Evolutionary conservation across 441 rosid genomes (phyloP).

Genomic region (Populus hybrid): DNA sequence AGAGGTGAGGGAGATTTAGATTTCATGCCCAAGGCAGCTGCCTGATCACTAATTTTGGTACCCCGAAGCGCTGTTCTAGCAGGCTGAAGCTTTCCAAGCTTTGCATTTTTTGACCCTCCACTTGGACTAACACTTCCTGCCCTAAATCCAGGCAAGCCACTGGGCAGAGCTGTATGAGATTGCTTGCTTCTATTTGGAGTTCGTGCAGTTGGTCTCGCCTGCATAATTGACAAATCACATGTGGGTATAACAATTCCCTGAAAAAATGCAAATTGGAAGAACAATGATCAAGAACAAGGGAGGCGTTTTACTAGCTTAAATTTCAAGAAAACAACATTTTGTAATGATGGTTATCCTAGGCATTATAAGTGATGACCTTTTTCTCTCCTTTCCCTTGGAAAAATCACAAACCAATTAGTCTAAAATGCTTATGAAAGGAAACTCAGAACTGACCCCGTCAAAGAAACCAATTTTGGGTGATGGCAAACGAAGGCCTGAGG

Average conservation of each 20-base stretch:
- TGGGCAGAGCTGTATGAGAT: conserved; percentile 31
- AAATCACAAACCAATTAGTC: conserved; percentile 8
- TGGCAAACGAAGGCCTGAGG: conserved; percentile 92
- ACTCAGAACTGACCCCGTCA: conserved; percentile 77
- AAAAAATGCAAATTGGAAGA: conserved; percentile 8
- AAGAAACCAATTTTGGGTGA: conserved; percentile 96
- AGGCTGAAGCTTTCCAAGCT: conserved; percentile 51
- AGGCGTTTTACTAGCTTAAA: conserved; percentile 14
- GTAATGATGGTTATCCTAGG: background rate
- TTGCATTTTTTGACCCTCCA: conserved; percentile 41
- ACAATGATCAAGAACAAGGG: background rate
- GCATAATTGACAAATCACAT: conserved; percentile 28
- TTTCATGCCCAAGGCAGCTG: conserved; percentile 23
- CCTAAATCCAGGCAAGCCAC: conserved; percentile 38
- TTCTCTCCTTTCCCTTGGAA: background rate
- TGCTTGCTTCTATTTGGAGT: conserved; percentile 48
- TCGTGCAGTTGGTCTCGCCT: conserved; percentile 51
- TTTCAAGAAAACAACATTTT: conserved; percentile 2
- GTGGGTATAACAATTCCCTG: background rate
- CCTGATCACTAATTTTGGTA: conserved; percentile 37
- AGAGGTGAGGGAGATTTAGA: conserved; percentile 34
- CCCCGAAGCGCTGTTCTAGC: conserved; percentile 29
- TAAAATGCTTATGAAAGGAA: conserved; percentile 16
- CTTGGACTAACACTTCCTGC: conserved; percentile 30
- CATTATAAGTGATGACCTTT: background rate